A percentile compares a stretch with the other conserved stretches of the same genome.
Conservation (phyloP, 2,329 filamentous ascomycete species). For the Hymenoscyphus salicellus region DNA sequence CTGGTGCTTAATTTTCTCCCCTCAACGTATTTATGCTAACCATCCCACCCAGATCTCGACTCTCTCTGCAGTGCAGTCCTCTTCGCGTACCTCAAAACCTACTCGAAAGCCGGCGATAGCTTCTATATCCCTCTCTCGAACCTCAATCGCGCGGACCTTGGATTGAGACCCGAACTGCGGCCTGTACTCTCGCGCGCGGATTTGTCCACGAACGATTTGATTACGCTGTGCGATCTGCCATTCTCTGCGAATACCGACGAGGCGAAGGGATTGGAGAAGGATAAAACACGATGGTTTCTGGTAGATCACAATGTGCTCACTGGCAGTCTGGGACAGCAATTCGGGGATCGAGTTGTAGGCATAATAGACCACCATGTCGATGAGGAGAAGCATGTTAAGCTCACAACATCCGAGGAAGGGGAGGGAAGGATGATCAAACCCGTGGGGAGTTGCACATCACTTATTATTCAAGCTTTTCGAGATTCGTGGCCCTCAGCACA, state of each 20-base stretch:
- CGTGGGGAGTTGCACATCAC: conserved; percentile 68
- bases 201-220: conserved; percentile 57
- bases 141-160: conserved; percentile 64
- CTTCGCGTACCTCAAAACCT: conserved; percentile 69
- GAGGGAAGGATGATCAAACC: conserved; percentile 61
- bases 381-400: conserved; percentile 49
- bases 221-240: conserved; percentile 60
- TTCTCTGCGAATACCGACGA: conserved; percentile 23
- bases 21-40: neutral
- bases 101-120: conserved; percentile 40
- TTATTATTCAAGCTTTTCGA: neutral
- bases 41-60: conserved; percentile 62
- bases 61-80: conserved; percentile 73
- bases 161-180: conserved; percentile 69
- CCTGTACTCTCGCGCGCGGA: conserved; percentile 62
- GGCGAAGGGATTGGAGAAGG: conserved; percentile 16
- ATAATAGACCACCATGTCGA: conserved; percentile 80
- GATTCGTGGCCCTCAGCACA: neutral
- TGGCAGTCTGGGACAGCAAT: conserved; percentile 55
- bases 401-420: conserved; percentile 36
- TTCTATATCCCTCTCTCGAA: conserved; percentile 73
- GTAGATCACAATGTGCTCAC: conserved; percentile 78
- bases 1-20: conserved; percentile 44
- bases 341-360: conserved; percentile 53
- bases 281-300: conserved; percentile 66